Evolutionary conservation across 1,139 yeast genomes (phyloP), one percentile per base, ranked within the genome.

Genomic region (Sporopachydermia cereana): DNA sequence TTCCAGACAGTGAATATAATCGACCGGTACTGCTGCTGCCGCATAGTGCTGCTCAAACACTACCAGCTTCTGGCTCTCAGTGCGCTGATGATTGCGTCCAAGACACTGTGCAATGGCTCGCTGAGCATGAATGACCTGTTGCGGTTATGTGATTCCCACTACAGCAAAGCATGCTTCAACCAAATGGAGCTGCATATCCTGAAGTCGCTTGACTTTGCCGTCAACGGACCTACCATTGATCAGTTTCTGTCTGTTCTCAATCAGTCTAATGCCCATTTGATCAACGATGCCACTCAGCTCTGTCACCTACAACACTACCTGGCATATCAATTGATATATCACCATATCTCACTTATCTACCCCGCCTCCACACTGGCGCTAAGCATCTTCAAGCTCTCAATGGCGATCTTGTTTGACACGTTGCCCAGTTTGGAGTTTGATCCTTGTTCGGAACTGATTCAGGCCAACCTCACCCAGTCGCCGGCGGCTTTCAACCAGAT

Each of bases 141-240:
- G 39, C 9, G n/a, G 9, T 21, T 34, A 9, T 34, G 39, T n/a
- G 39, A 34, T n/a, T 7, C 12, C 22, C 39, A 34, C 39, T 34
- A 34, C 17, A 7, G 20, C 39, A 34, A 34, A 34, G 18, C 39
- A 12, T 34, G 18, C 9, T 67, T 69, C 49, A 56, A 76, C 62
- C 73, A 76, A 64, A 69, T 69, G 73, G 74, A 69, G 53, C 60
- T 66, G 52, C 73, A 79, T 54, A 74, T 79, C 31, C 61, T 79
- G 51, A 69, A 69, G 46, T 77, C 84, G 0, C 66, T 79, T 52
- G 74, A 72, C 50, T 79, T 85, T 85, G 71, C 71, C 36, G 64
- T 79, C 46, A 70, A 67, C 50, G 83, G 76, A 54, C 78, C 83
- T 7, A 66, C 71, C 48, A 64, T 78, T 46, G 77, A 74, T 48